A percentile compares a stretch with the other conserved stretches of the same genome.
These are phyloP conservation scores for Choricystis sp. DNA, from an alignment of 139 green algal species.

Conservation along the genomic window DNA sequence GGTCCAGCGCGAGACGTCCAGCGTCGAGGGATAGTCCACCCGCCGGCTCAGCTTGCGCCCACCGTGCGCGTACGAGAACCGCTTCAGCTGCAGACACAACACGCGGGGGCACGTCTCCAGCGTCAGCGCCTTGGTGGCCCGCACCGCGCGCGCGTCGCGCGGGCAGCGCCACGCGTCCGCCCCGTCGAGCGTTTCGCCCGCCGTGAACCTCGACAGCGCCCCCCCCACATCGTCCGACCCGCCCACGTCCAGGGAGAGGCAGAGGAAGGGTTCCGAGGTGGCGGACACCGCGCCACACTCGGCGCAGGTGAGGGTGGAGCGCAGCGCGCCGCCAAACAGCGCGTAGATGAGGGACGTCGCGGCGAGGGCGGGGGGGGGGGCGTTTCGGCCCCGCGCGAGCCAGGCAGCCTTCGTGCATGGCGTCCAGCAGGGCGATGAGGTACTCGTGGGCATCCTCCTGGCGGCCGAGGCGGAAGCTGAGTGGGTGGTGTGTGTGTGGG, in stretches of 20 bases:
- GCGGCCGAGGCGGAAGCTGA: conserved; percentile 64
- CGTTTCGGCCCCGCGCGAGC: background rate
- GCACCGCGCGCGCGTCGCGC: conserved; percentile 40
- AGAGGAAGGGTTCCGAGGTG: background rate
- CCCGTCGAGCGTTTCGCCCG: conserved; percentile 61
- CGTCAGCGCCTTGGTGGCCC: conserved; percentile 60
- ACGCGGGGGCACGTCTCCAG: conserved; percentile 66
- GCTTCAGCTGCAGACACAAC: conserved; percentile 77
- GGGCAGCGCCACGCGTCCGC: conserved; percentile 81
- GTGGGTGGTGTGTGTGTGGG: background rate
- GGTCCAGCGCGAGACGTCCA: conserved; percentile 71
- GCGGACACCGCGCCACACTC: background rate
- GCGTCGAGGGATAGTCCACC: conserved; percentile 52
- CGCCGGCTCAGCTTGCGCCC: conserved; percentile 68
- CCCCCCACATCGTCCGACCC: background rate
- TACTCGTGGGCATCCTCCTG: conserved; percentile 88
- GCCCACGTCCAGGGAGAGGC: background rate
- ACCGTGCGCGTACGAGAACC: conserved; percentile 64
- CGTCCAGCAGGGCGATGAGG: conserved; percentile 69
- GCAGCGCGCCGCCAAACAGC: conserved; percentile 76
- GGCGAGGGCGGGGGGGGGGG: conserved; percentile 28
- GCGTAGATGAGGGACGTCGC: conserved; percentile 66
- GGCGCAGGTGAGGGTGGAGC: conserved; percentile 56
- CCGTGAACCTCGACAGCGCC: conserved; percentile 55
- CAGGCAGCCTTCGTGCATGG: conserved; percentile 65